Conservation (phyloP, 2,329 filamentous ascomycete genomes). For the Fusarium pseudocircinatum region DNA sequence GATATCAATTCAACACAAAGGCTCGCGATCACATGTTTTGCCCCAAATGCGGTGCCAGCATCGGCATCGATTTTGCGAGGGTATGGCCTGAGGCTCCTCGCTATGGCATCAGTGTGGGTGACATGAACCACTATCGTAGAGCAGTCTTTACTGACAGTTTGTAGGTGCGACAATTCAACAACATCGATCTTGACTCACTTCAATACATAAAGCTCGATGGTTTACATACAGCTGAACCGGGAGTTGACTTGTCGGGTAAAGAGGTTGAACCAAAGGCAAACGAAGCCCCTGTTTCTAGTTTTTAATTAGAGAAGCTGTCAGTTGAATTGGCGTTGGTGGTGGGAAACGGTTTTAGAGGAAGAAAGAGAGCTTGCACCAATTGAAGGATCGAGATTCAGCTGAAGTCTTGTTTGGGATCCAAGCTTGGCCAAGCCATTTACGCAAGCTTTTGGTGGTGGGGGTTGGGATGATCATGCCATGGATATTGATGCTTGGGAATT, state of each 20-base stretch:
- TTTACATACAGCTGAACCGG: slow-evolving; percentile 45
- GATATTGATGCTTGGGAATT: slow-evolving; percentile 2
- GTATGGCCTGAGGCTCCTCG: slow-evolving; percentile 34
- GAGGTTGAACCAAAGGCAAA: slow-evolving; percentile 8
- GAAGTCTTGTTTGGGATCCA: slow-evolving; percentile 3
- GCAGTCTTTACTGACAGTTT: neutral
- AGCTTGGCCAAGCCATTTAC: slow-evolving; percentile 39
- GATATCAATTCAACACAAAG: slow-evolving; percentile 57
- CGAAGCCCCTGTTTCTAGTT: slow-evolving; percentile 4
- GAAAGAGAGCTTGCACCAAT: slow-evolving; percentile 3
- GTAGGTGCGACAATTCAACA: slow-evolving; percentile 54
- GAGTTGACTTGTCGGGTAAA: slow-evolving; percentile 51
- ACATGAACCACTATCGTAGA: neutral
- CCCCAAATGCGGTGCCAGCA: slow-evolving; percentile 56
- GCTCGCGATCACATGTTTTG: slow-evolving; percentile 60
- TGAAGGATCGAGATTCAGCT: slow-evolving; percentile 29
- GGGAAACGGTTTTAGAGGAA: neutral
- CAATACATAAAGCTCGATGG: slow-evolving; percentile 52
- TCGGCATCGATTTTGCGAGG: slow-evolving; percentile 57
- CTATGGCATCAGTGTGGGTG: slow-evolving; percentile 57
- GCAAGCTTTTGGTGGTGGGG: slow-evolving; percentile 30
- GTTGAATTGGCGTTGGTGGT: neutral
- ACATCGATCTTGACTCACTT: slow-evolving; percentile 52
- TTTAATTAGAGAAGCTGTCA: slow-evolving; percentile 1
- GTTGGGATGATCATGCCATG: slow-evolving; percentile 8